Evolutionary conservation across 2,329 filamentous ascomycete species (phyloP), one percentile per base, ranked within the genome.

Genomic region (Thielaviopsis punctulata): DNA sequence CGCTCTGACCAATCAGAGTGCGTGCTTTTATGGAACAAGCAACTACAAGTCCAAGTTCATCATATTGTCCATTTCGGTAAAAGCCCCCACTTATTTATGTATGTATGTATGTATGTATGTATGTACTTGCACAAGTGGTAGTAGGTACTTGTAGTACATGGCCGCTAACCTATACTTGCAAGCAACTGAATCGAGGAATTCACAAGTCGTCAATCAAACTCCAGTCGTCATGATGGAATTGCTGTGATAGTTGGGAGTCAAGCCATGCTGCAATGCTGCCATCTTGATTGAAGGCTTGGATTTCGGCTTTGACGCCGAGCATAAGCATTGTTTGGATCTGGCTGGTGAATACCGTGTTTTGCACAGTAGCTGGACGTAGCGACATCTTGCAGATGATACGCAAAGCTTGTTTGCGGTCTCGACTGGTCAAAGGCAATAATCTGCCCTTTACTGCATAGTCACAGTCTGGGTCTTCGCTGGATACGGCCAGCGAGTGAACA

Each of bases 321-420:
- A 84, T 73, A 19, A 90, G 65, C 84, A 90, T 88, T 1, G 72
- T 59, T 60, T 87, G 84, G 15, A 90, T 58, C 59, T 88, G 81
- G 2, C 64, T 64, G 25, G 66, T 65, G 56, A 77, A 66, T 6
- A 69, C 65, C 0, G 58, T 51, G 2, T 68, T 66, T 1, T 68
- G 62, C 0, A 57, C 56, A 4, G 57, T 56, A 1, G 57, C 15
- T 0, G 58, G 57, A 7, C 62, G 61, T 1, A 59, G 58, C 6
- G 61, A 59, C 0, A 70, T 64, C 12, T 63, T 71, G 9, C 65
- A 64, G 13, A 88, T 64, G 58, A 82, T 71, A 2, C 63, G 67
- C 0, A 64, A 58, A 0, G 80, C 82, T 52, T 74, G 73, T 25
- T 65, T 73, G 23, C 83, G 69, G 61, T 89, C 82, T 39, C 71